Base-by-base conservation (phyloP, 176 grass and related monocot genomes). In the Chrysopogon serrulatus region DNA sequence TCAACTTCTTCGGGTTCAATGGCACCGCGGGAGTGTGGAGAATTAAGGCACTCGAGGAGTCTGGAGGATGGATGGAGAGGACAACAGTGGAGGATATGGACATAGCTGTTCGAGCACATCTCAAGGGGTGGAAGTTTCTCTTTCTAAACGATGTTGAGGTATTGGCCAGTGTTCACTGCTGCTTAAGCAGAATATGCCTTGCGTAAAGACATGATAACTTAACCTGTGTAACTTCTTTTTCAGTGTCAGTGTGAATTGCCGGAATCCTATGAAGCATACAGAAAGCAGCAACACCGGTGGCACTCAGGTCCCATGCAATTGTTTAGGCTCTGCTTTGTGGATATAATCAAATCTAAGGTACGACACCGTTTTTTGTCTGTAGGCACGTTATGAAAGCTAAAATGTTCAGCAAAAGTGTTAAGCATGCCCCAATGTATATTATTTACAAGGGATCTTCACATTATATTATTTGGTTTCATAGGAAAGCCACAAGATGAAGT, bases 1-100 rank as follows among this genome's bases (percentile, higher is more conserved):
- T 97, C 80, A 94, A 94, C 71, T 97, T 97, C 90, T 97, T 97
- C 8, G 94, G 94, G 75, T 97, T 97, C 88, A 97, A 97, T 16
- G 94, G 94, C 24, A 97, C 92, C 8, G 94, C 92, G 0, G 92
- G 94, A 39, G 88, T 97, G 4, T 97, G 92, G 94, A 94, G 92
- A 78, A 97, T 97, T 76, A 94, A 94, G 77, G 89, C 92, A 0
- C 90, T 97, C n/a, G 94, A 97, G 72, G 92, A 97, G 61, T 86
- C 94, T 14, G 94, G 92, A n/a, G 94, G 94, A 13, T 97, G 94
- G 94, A 79, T 94, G 69, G 94, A 97, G 92, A 90, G 94, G 59
- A 94, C 94, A 23, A 97, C 94, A 0, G 94, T 97, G 30, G 94
- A 97, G 81, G 94, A 97, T 68, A 97, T 97, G 94, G 94, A 97